Base-by-base conservation (phyloP, 768 basidiomycete species). In the Pulveroboletus sp. region DNA sequence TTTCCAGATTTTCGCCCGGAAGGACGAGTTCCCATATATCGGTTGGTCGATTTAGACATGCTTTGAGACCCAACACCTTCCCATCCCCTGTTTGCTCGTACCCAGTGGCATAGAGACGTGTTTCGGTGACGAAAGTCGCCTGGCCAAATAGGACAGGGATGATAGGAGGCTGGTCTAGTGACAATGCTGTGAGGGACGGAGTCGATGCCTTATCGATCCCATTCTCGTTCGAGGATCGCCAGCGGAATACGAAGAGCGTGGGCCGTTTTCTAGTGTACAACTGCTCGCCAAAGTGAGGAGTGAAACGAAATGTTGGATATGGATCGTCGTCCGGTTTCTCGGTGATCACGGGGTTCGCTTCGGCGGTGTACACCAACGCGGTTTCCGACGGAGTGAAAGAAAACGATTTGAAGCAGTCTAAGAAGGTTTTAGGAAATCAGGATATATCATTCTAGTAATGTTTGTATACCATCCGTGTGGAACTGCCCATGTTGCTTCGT, bases 281-380 rank as follows among this genome's bases (percentile, higher is more conserved):
- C 6, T 75, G 74, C 64, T 90, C 87, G 0, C 87, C 87, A 50
- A 85, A 80, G 38, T 76, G 71, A 5, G 85, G 84, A 1, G 58
- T 68, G 60, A 76, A 88, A 21, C 72, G 66, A 52, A 81, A 86
- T 45, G 77, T 78, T 23, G 58, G 58, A 52, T 68, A 64, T 19
- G 59, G 54, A 38, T 59, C 58, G 5, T 57, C 49, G 17, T 64
- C 60, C 5, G 67, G 66, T 10, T 47, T 52, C 23, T 53, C 54
- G 5, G 34, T 25, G 6, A 46, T 43, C 4, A 52, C 52, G 6
- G 55, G 46, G 14, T 78, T 81, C 0, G 65, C 72, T 57, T 87
- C 86, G 3, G 85, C 86, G 4, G 74, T 72, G 52, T 87, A 88
- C 13, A 85, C 55, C 10, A 87, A 55, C 0, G 75, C 71, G 3